A percentile compares a stretch with the other conserved stretches of the same genome.
Conservation (phyloP, 495 filamentous ascomycete species). For the Penicillium angulare region DNA sequence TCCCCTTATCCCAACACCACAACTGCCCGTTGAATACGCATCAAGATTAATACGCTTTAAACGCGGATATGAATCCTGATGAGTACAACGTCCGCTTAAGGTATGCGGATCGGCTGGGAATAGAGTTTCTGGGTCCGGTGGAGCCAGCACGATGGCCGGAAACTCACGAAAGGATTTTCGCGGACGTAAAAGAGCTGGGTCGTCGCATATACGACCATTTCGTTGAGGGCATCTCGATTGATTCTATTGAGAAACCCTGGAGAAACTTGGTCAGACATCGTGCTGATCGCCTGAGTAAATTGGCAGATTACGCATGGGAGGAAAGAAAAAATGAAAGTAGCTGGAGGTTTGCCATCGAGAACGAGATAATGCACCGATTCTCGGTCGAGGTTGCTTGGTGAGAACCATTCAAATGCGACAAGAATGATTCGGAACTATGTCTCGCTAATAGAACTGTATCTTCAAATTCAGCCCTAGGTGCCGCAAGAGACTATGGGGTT, state of each 20-base stretch:
- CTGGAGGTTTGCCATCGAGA: no score
- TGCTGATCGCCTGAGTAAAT: no score
- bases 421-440: no score
- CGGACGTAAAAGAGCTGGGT: background rate
- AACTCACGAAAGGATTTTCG: background rate
- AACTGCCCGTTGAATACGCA: no score
- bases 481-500: slow-evolving; percentile 6
- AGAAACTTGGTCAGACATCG: background rate
- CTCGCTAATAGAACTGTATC: no score
- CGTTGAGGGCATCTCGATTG: background rate
- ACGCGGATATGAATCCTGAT: background rate
- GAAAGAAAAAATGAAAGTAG: no score
- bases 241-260: background rate
- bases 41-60: no score
- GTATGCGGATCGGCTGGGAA: background rate
- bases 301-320: no score
- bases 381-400: no score
- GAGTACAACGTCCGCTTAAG: background rate
- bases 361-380: no score
- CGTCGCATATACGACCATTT: background rate
- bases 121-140: background rate
- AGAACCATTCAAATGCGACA: no score
- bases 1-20: no score
- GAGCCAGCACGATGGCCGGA: background rate
- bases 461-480: background rate